Evolutionary conservation across 2,329 filamentous ascomycete species (phyloP), one percentile per base, ranked within the genome.

Genomic region (Xylariaceae sp.): DNA sequence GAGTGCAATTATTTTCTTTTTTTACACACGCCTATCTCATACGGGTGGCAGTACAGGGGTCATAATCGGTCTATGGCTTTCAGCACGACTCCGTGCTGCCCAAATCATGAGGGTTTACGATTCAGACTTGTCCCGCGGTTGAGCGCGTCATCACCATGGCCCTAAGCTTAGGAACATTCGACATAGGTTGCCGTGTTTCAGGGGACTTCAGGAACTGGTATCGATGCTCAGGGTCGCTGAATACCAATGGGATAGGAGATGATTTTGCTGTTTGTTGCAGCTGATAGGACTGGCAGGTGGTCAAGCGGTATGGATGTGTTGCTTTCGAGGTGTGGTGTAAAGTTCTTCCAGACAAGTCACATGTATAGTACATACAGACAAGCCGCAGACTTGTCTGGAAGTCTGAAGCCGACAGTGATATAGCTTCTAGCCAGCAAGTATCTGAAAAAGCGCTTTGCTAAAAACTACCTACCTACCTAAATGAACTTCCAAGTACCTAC

Each of bases 191-290:
- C 34, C 7, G 50, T 47, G 55, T 59, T 62, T 58, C 15, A 59
- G 50, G 55, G 57, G 52, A 59, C 48, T 58, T 57, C 55, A 34
- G 45, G 52, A 51, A 57, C 49, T 37, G 15, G 51, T 57, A 35
- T 57, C 53, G 30, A 50, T 44, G 15, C 51, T 57, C 37, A 56
- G 58, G 37, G 53, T 42, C 4, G 52, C 53, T 13, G 47, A 11
- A 57, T 53, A 51, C 53, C n/a, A 15, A 51, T 17, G 55, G 30
- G 42, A 30, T 42, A 56, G 62, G 58, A 61, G 60, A 59, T 17
- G 51, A 45, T 64, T 61, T 64, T 59, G 60, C 62, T 61, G 45
- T 53, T 54, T 42, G 56, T 60, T 62, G 48, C 58, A 60, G 45
- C 56, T 59, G 55, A 18, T 50, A 58, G 60, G 56, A 59, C 58